Base-by-base conservation (phyloP, 768 basidiomycete genomes). In the Tricholoma bakamatsutake region DNA sequence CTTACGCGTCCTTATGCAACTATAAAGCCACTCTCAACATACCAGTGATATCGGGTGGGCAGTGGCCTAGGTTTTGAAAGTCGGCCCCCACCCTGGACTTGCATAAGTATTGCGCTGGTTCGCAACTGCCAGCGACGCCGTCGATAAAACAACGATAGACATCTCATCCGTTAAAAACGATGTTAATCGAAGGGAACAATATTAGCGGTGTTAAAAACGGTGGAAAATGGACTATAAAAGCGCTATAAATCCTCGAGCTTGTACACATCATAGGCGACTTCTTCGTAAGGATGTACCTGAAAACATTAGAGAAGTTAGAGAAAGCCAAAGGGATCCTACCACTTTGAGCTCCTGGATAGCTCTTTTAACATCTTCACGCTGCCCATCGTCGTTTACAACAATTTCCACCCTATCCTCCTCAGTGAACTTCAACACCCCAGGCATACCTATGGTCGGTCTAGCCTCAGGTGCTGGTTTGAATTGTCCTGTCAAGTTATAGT, bases 351-450 rank as follows among this genome's bases (percentile, higher is more conserved):
- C 74, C 27, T 66, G 63, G 34, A 84, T 69, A 31, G 73, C 76
- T 18, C 71, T 64, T 43, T 58, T 66, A 30, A 83, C 55, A 42
- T 76, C 67, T 52, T 68, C 68, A 30, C 68, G 64, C 13, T 62
- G 63, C 6, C 71, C 71, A 13, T 66, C 62, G 52, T 73, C 76
- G 53, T 69, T 65, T n/a, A 83, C 73, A 15, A 80, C 58, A 31
- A 83, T 64, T 61, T 81, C 81, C 28, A 83, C 80, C 55, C 76
- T 72, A 68, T 80, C 73, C 59, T 81, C 80, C 30, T 82, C 79
- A 10, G 82, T 78, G 35, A 63, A 66, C 59, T 80, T 79, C 50
- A 81, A 66, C 60, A 69, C 58, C 35, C 73, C 80, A 7, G 68
- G 58, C 17, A 62, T 39, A 1, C 81, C 82, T 52, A 80, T 73